Percentiles rank a stretch among this genome's conserved stretches.
These are phyloP conservation scores for Hygrophila difformis DNA, from an alignment of 257 asterid species.

Conservation along the genomic window DNA sequence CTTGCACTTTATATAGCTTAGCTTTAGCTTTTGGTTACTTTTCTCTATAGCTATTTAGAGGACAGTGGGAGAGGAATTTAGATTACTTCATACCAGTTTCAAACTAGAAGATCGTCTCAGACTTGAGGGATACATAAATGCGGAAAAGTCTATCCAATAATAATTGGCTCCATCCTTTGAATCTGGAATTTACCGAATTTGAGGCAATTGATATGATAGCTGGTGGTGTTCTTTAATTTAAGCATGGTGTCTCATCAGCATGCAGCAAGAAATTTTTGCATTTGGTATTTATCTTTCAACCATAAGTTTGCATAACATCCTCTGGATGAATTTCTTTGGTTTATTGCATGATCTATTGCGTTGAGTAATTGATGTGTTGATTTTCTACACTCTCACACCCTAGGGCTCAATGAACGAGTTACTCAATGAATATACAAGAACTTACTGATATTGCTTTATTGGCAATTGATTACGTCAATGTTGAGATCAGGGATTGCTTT, in stretches of 20 bases:
- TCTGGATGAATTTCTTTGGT: not conserved
- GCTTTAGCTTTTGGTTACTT: constrained; percentile 6
- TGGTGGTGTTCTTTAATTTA: not conserved
- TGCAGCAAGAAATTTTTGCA: not conserved
- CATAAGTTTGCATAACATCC: not conserved
- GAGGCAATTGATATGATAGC: no score
- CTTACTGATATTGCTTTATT: constrained; percentile 3
- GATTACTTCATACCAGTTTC: constrained; percentile 4
- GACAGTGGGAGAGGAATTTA: not conserved
- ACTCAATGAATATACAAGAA: constrained; percentile 4
- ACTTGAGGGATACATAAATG: not conserved
- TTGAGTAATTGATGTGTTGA: not conserved
- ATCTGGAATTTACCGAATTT: constrained; percentile 4
- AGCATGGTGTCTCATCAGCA: constrained; percentile 2
- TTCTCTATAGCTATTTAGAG: not conserved
- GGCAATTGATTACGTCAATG: no score
- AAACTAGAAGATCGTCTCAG: constrained; percentile 9
- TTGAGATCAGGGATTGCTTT: not conserved
- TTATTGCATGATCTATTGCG: not conserved
- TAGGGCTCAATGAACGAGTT: no score
- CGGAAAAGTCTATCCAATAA: not conserved
- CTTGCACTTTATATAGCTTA: constrained; percentile 8
- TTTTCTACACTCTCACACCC: no score
- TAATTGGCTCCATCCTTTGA: constrained; percentile 5
- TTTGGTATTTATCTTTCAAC: not conserved